These are phyloP conservation scores for Nissolia schottii DNA, from an alignment of 306 rosid genomes.

Conservation along the genomic window DNA sequence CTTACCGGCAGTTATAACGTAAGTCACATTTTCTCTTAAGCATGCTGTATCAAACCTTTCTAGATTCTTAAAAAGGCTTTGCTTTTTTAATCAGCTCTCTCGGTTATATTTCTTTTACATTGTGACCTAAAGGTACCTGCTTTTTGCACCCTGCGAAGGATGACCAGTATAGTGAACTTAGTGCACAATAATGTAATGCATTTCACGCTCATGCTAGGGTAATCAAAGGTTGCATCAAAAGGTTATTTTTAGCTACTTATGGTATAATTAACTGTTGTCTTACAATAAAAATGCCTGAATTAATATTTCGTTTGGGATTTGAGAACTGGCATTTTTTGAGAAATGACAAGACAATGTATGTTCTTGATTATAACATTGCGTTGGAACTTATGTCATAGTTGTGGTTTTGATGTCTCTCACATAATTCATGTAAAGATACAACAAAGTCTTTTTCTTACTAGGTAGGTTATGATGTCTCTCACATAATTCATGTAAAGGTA, in stretches of 20 bases:
- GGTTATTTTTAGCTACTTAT: not conserved
- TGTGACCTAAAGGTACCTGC: not conserved
- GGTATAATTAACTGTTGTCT: not conserved
- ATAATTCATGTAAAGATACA: not conserved
- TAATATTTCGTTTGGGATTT: not conserved
- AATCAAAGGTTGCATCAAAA: not conserved
- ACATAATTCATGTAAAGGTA: not conserved
- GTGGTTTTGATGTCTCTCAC: not conserved
- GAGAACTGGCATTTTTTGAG: not conserved
- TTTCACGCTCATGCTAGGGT: too few species aligned
- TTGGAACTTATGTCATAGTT: not conserved
- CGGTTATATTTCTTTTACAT: not conserved
- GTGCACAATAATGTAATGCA: not conserved
- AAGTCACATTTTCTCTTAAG: constrained; percentile 30
- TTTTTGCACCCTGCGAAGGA: not conserved
- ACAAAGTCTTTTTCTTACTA: not conserved
- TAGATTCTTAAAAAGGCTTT: not conserved
- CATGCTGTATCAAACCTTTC: not conserved
- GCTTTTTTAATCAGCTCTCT: not conserved
- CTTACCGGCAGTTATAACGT: constrained; percentile 95
- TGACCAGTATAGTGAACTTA: not conserved
- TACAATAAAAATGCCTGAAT: not conserved
- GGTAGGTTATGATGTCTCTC: not conserved
- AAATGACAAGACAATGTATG: not conserved
- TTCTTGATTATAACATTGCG: not conserved